Conservation (phyloP, 2,329 filamentous ascomycete species). For the Exophiala xenobiotica region DNA sequence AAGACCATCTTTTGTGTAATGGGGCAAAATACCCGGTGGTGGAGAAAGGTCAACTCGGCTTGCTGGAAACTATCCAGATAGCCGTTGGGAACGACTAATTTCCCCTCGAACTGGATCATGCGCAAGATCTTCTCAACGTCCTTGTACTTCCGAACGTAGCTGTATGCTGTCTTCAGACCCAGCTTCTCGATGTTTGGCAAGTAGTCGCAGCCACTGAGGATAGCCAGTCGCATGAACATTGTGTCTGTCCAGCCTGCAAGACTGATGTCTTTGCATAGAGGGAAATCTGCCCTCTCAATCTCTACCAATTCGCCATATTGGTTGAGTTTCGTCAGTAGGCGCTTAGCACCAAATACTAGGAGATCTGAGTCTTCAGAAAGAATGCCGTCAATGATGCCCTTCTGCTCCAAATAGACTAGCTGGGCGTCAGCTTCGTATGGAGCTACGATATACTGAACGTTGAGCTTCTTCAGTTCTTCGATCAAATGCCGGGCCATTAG, state of each 20-base stretch:
- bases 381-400: slow-evolving; percentile 81
- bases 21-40: slow-evolving; percentile 93
- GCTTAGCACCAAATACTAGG: slow-evolving; percentile 88
- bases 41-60: slow-evolving; percentile 87
- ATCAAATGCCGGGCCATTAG: slow-evolving; percentile 92
- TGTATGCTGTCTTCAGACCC: slow-evolving; percentile 90
- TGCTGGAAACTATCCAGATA: slow-evolving; percentile 80
- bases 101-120: slow-evolving; percentile 85
- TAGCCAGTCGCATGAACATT: slow-evolving; percentile 93
- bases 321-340: slow-evolving; percentile 88
- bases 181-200: slow-evolving; percentile 80
- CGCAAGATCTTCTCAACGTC: slow-evolving; percentile 77
- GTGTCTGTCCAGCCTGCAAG: slow-evolving; percentile 87
- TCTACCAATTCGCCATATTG: slow-evolving; percentile 91
- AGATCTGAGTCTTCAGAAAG: slow-evolving; percentile 96
- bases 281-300: slow-evolving; percentile 85
- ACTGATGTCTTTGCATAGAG: slow-evolving; percentile 81
- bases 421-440: slow-evolving; percentile 98
- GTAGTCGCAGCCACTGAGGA: slow-evolving; percentile 95
- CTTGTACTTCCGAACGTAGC: slow-evolving; percentile 86
- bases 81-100: slow-evolving; percentile 73
- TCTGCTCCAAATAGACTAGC: slow-evolving; percentile 85
- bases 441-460: slow-evolving; percentile 85
- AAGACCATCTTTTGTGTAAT: slow-evolving; percentile 68
- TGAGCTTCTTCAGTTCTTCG: slow-evolving; percentile 78